Conservation (phyloP, 306 rosid genomes). For the Castanopsis chinensis region DNA sequence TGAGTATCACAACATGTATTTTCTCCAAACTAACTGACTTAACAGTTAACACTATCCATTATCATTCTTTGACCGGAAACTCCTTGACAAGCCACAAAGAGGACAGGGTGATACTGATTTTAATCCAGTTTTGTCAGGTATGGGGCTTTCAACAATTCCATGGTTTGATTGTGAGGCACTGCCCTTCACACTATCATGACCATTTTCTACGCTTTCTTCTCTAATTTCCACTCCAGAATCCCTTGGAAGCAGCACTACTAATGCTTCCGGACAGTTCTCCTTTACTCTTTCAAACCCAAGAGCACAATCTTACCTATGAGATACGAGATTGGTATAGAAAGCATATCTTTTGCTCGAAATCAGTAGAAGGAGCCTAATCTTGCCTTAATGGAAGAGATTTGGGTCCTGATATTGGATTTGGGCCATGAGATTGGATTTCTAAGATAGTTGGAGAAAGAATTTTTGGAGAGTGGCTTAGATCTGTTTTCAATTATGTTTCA, state of each 20-base stretch:
- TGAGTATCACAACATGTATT: neutral
- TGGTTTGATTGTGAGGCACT: slow-evolving; percentile 34
- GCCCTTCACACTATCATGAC: slow-evolving; percentile 37
- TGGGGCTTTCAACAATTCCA: slow-evolving; percentile 36
- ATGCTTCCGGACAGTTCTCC: slow-evolving; percentile 62
- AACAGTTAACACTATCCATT: no score
- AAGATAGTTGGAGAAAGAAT: no score
- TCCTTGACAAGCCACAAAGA: slow-evolving; percentile 78
- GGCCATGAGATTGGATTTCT: no score
- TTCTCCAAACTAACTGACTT: neutral
- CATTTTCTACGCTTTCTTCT: slow-evolving; percentile 41
- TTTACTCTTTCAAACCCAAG: slow-evolving; percentile 20
- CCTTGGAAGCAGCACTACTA: slow-evolving; percentile 60
- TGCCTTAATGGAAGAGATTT: neutral
- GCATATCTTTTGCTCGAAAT: no score
- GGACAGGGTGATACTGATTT: slow-evolving; percentile 51
- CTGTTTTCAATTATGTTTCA: no score
- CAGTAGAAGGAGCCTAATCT: no score
- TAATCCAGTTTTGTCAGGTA: slow-evolving; percentile 39
- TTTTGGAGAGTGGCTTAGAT: no score
- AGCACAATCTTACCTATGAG: no score
- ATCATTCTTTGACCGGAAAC: slow-evolving; percentile 55
- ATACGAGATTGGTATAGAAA: no score
- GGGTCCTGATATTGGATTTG: no score
- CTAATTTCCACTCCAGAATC: slow-evolving; percentile 39